Evolutionary conservation across 1,284 basidiomycete genomes (phyloP).

Genomic region (Trichosporon ovoides): DNA sequence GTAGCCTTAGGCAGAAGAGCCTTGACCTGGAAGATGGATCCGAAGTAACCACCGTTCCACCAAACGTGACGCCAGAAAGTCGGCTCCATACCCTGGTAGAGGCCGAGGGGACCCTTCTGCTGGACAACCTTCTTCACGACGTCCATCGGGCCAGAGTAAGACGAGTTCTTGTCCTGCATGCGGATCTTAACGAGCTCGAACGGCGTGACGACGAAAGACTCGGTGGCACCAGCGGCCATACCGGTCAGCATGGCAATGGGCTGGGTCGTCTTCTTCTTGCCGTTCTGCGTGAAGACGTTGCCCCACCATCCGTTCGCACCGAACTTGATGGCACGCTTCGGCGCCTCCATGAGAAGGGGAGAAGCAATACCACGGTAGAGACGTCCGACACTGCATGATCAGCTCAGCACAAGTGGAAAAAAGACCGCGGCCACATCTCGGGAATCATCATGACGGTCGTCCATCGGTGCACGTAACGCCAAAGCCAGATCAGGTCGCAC

Average conservation of each 20-base stretch:
- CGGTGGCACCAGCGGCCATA: constrained; percentile 89
- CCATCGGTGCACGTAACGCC: too few relatives aligned
- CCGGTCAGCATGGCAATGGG: constrained; percentile 81
- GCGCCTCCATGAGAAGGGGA: constrained; percentile 90
- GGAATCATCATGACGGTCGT: too few relatives aligned
- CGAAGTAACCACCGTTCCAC: constrained; percentile 89
- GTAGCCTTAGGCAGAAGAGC: constrained; percentile 71
- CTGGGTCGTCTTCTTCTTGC: constrained; percentile 80
- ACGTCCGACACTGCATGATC: constrained; percentile 59
- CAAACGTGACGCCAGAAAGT: constrained; percentile 94
- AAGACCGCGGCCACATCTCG: too few relatives aligned
- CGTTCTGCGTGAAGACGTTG: constrained; percentile 54
- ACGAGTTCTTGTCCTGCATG: constrained; percentile 84
- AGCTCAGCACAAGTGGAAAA: background rate
- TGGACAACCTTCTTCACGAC: constrained; percentile 73
- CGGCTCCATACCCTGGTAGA: constrained; percentile 77
- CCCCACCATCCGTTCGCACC: constrained; percentile 69
- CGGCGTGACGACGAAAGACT: constrained; percentile 80
- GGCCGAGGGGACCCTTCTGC: constrained; percentile 71
- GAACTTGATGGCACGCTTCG: constrained; percentile 95
- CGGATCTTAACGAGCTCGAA: constrained; percentile 97
- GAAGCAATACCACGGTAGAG: constrained; percentile 92
- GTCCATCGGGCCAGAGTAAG: constrained; percentile 83
- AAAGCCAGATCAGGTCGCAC: too few relatives aligned
- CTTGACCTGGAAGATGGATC: constrained; percentile 77